phyloP scores from a whole-genome alignment of 2,329 filamentous ascomycete genomes.

The Penicillium sp. region DNA sequence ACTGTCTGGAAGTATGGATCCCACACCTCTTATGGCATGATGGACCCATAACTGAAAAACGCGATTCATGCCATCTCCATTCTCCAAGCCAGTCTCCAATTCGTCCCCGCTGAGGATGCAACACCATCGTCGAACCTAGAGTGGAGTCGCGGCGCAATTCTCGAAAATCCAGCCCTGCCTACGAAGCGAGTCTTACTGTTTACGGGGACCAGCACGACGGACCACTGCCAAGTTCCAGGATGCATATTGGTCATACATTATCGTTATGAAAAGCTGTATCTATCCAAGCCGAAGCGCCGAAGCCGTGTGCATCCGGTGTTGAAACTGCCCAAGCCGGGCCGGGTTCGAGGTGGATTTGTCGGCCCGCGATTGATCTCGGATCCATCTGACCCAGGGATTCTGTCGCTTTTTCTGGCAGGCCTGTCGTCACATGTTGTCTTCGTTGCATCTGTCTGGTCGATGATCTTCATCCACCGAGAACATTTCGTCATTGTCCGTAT shows the following conservation, averaged over 20 bases:
- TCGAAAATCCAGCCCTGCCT: not conserved
- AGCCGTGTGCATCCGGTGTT: not conserved
- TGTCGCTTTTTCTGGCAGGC: not conserved
- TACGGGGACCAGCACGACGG: slow-evolving; percentile 6
- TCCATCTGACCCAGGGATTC: slow-evolving; percentile 1
- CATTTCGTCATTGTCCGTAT: not conserved
- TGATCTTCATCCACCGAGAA: not conserved
- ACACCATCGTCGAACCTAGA: not conserved
- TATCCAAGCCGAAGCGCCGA: not conserved
- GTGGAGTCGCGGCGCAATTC: not conserved
- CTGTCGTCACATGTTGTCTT: not conserved
- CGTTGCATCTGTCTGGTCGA: not conserved
- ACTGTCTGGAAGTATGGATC: not conserved
- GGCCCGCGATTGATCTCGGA: slow-evolving; percentile 6
- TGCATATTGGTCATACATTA: not conserved
- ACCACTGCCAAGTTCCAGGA: not conserved
- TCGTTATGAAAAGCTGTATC: not conserved
- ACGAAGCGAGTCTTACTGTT: not conserved
- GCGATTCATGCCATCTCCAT: not conserved
- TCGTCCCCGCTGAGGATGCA: not conserved
- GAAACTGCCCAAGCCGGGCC: not conserved
- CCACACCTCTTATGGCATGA: not conserved
- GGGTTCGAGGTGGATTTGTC: not conserved
- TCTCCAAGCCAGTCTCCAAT: not conserved
- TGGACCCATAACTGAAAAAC: not conserved